Evolutionary conservation across 148 eudicot genomes (phyloP).

Genomic region (Chenopodium album): DNA sequence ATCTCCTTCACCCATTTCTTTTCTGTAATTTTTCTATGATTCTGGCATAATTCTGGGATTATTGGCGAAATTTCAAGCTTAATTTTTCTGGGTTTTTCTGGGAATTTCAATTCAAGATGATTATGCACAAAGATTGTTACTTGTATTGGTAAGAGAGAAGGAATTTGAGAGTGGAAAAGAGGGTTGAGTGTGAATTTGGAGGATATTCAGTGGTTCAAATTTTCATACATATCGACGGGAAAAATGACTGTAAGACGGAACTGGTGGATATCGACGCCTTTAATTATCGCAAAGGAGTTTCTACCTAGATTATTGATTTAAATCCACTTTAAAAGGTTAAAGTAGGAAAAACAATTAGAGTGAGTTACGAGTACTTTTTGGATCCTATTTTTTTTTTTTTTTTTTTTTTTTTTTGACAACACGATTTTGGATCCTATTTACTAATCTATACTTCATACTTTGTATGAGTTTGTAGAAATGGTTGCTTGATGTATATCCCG

Average conservation of each 20-base stretch:
- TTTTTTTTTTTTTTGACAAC: too few relatives aligned
- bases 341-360: too few relatives aligned
- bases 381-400: too few relatives aligned
- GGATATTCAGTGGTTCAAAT: background rate
- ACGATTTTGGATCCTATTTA: too few relatives aligned
- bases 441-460: too few relatives aligned
- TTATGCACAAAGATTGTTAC: background rate
- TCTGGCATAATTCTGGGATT: slow-evolving; percentile 3
- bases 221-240: background rate
- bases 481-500: too few relatives aligned
- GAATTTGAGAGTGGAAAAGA: background rate
- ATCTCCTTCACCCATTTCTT: slow-evolving; percentile 23
- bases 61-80: background rate
- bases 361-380: too few relatives aligned
- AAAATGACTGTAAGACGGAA: too few relatives aligned
- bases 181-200: background rate
- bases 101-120: background rate
- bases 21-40: background rate
- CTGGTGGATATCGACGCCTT: background rate
- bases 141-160: background rate
- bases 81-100: background rate
- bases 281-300: background rate
- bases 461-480: too few relatives aligned
- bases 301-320: too few relatives aligned
- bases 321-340: too few relatives aligned